A percentile compares a stretch with the other conserved stretches of the same genome.
These are phyloP conservation scores for Annulohypoxylon maeteangense DNA, from an alignment of 495 filamentous ascomycete genomes.

Conservation along the genomic window DNA sequence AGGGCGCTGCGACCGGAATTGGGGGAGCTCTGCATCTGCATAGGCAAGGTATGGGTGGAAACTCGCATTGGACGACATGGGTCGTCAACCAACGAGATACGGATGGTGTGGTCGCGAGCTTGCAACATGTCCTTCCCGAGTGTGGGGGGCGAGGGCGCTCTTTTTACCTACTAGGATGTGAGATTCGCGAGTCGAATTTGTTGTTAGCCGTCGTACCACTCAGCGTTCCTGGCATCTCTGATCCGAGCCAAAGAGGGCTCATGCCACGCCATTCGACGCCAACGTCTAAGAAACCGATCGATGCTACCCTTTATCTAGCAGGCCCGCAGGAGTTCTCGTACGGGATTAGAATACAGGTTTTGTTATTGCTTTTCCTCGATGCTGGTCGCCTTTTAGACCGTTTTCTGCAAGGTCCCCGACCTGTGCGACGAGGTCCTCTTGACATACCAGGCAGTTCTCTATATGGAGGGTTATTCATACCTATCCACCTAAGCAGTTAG, in stretches of 20 bases:
- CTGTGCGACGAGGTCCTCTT: constrained; percentile 28
- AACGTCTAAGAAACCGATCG: constrained; percentile 25
- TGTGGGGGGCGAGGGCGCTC: constrained; percentile 28
- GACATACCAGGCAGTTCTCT: not conserved
- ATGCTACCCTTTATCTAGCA: constrained; percentile 41
- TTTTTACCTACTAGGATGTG: constrained; percentile 15
- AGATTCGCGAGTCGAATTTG: constrained; percentile 32
- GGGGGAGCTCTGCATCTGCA: constrained; percentile 35
- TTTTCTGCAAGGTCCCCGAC: constrained; percentile 42
- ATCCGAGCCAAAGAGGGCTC: constrained; percentile 24
- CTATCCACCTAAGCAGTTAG: too few species aligned
- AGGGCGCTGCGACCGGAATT: constrained; percentile 13
- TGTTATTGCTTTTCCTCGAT: constrained; percentile 19
- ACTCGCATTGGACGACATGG: constrained; percentile 26
- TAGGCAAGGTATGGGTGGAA: constrained; percentile 26
- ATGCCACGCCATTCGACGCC: constrained; percentile 28
- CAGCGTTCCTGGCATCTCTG: constrained; percentile 25
- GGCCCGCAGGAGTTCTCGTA: constrained; percentile 36
- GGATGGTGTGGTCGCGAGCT: not conserved
- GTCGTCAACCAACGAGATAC: constrained; percentile 13
- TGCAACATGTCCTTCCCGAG: constrained; percentile 34
- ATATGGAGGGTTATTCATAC: not conserved
- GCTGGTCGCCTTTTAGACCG: constrained; percentile 38
- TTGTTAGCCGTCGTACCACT: constrained; percentile 23
- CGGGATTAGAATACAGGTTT: constrained; percentile 37